Base-by-base conservation (phyloP, 2,329 filamentous ascomycete species). In the Colletotrichum ledebouriae region DNA sequence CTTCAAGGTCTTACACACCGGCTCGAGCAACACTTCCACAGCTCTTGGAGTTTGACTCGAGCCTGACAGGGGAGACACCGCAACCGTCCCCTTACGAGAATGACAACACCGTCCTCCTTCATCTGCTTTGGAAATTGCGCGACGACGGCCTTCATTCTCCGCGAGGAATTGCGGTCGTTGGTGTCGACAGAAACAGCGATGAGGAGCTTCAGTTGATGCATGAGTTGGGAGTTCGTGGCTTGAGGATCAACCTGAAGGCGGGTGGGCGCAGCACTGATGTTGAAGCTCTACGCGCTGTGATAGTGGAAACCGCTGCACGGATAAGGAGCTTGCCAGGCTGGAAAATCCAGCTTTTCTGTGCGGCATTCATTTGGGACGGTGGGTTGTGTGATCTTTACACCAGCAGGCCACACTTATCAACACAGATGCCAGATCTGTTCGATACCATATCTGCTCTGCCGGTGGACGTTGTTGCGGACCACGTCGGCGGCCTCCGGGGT, bases 401-500 rank as follows among this genome's bases (percentile, higher is more conserved):
- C 11, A 15, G 13, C 22, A 22, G 22, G 22, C 22, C 22, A 22
- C 3, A 4, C 13, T 10, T 15, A 49, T 6, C 2, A 13, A 10
- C 4, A 12, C 12, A 4, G 15, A 2, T 41, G 11, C 17, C 15
- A 63, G 64, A 64, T 34, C n/a, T 64, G 0, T 59, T 44, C 9
- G 55, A 17, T 2, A 64, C 55, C 0, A 55, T 68, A n/a, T 4
- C 17, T 0, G 2, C 13, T 0, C 55, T 68, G 2, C 55, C 65
- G 5, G 65, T 65, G 6, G 34, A 50, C 1, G 34, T 69, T 4
- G 56, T 68, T 6, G 65, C 47, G n/a, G 65, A 68, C 41, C 65
- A 64, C 9, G 41, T 68, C 0, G 65, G 65, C 12, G 65, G 65
- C 1, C 47, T 68, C 7, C 22, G 17, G 7, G 65, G 53, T n/a